A percentile compares a stretch with the other conserved stretches of the same genome.
Conservation (phyloP, 1,284 basidiomycete genomes). For the Ustilago crameri region DNA sequence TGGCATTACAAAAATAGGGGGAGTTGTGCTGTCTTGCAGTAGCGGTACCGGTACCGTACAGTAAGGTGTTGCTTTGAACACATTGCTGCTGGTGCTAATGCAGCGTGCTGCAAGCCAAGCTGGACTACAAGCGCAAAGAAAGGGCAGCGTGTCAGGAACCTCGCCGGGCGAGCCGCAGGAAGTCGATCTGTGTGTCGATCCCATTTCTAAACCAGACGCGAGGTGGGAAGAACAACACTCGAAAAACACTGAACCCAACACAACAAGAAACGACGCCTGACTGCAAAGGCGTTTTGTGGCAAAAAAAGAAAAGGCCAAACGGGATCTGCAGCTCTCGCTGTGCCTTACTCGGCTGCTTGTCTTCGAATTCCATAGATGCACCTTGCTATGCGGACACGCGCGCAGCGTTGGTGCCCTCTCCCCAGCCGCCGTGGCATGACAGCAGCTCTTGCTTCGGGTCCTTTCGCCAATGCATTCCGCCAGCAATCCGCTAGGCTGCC, state of each 20-base stretch:
- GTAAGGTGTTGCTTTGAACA: neutral
- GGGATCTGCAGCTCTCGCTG: no score
- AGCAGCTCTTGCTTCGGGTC: no score
- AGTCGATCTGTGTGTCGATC: no score
- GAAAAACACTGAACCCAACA: slow-evolving; percentile 13
- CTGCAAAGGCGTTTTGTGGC: slow-evolving; percentile 13
- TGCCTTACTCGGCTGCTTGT: no score
- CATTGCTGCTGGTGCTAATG: neutral
- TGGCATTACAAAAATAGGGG: slow-evolving; percentile 2
- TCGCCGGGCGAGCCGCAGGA: no score
- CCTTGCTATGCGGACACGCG: neutral
- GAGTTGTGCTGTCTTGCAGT: slow-evolving; percentile 6
- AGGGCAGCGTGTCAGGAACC: no score
- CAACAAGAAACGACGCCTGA: neutral
- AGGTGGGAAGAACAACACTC: slow-evolving; percentile 19
- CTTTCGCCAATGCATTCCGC: no score
- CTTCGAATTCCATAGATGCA: slow-evolving; percentile 6
- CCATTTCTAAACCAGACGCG: neutral
- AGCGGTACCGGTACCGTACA: neutral
- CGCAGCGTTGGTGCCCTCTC: neutral
- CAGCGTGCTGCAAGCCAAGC: neutral
- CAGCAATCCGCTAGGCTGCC: no score
- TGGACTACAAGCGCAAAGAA: neutral
- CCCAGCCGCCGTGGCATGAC: no score
- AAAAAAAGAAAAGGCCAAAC: neutral